A percentile compares a stretch with the other conserved stretches of the same genome.
Conservation (phyloP, 345 rosid species). For the Citrus glauca region DNA sequence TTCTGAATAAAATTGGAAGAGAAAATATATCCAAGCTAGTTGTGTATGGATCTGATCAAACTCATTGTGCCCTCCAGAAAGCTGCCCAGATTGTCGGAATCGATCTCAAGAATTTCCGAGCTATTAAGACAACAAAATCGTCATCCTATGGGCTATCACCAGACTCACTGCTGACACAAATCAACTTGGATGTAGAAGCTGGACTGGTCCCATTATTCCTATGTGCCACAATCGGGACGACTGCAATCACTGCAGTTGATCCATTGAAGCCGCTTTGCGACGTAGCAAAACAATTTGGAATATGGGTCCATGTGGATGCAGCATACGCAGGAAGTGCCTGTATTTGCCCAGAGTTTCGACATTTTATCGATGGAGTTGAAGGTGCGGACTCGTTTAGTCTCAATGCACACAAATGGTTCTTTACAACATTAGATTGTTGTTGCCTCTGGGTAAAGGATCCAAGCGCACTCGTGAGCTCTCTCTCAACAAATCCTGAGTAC, state of each 20-base stretch:
- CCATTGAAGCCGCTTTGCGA: conserved; percentile 20
- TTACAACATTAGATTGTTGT: conserved; percentile 46
- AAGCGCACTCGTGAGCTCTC: conserved; percentile 31
- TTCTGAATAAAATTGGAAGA: conserved; percentile 4
- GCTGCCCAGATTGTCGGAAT: conserved; percentile 34
- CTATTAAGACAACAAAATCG: conserved; percentile 26
- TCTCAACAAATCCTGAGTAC: conserved; percentile 38
- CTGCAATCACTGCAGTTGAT: conserved; percentile 27
- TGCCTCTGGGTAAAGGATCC: conserved; percentile 22
- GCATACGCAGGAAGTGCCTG: too few species aligned
- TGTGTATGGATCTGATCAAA: conserved; percentile 44
- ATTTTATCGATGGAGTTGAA: conserved; percentile 40
- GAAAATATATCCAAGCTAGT: conserved; percentile 24
- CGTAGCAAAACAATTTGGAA: background rate
- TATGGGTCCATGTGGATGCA: too few species aligned
- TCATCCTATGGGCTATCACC: conserved; percentile 20
- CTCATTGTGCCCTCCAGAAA: conserved; percentile 18
- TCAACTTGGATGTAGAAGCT: conserved; percentile 11
- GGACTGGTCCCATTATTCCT: conserved; percentile 32
- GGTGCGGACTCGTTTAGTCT: conserved; percentile 44
- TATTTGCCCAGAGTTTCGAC: conserved; percentile 36
- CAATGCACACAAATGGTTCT: conserved; percentile 51
- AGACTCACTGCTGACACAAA: background rate
- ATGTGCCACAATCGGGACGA: conserved; percentile 39
- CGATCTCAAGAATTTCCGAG: conserved; percentile 38